Evolutionary conservation across 208 protist genomes (phyloP).

Genomic region (Leishmania tropica): DNA sequence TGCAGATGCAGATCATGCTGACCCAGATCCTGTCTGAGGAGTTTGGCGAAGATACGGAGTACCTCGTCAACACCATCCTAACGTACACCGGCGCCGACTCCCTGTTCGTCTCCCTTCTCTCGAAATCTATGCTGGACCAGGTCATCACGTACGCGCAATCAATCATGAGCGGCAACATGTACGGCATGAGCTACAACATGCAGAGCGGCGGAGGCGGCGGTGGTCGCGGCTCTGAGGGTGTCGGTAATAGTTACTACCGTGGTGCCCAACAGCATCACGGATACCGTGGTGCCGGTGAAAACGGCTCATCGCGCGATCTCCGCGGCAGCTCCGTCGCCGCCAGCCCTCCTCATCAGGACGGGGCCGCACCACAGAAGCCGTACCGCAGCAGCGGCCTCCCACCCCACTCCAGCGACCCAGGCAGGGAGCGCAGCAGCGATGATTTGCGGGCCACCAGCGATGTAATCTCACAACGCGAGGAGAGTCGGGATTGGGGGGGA

Average conservation of each 20-base stretch:
- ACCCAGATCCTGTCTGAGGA: conserved; percentile 34
- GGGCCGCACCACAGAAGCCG: conserved; percentile 12
- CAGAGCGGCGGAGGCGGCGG: conserved; percentile 16
- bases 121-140: conserved; percentile 36
- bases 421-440: conserved; percentile 27
- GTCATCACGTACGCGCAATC: conserved; percentile 47
- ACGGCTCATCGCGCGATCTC: conserved; percentile 16
- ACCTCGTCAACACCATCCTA: conserved; percentile 45
- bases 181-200: conserved; percentile 13
- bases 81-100: conserved; percentile 24
- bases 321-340: conserved; percentile 10
- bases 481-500: conserved; percentile 22
- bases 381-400: conserved; percentile 27
- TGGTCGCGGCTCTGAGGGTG: conserved; percentile 5
- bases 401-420: conserved; percentile 2
- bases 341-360: conserved; percentile 17
- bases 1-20: conserved; percentile 50
- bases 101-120: conserved; percentile 58
- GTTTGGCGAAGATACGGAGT: conserved; percentile 36
- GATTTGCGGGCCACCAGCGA: conserved; percentile 18
- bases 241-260: conserved; percentile 19
- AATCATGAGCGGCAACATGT: conserved; percentile 31
- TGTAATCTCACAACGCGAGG: conserved; percentile 22
- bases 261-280: conserved; percentile 21
- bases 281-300: conserved; percentile 13